Evolutionary conservation across 2,329 filamentous ascomycete genomes (phyloP), one percentile per base, ranked within the genome.

Genomic region (Clarireedia monteithiana): DNA sequence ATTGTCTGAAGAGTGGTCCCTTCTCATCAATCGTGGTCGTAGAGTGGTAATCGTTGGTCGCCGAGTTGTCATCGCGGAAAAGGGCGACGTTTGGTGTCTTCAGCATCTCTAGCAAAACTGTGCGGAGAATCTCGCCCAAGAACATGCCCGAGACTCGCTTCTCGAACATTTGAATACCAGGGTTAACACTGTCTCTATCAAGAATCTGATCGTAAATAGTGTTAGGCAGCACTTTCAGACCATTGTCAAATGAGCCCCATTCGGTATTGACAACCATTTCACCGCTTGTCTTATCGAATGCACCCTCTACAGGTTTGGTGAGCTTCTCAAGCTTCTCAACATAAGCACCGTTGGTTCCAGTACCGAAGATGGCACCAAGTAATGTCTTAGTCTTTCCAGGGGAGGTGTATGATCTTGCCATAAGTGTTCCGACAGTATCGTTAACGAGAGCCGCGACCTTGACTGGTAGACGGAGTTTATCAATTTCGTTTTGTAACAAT

Each of bases 61-160:
- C 84, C 24, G 87, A 86, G 72, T 88, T 84, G 56, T 81, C 79
- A 65, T 91, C 88, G 64, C 79, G 81, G 80, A 96, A 95, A 38
- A 96, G 79, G 2, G 84, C 77, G 6, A 86, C 74, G 1, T 78
- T 70, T 27, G 84, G 77, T 63, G 89, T 80, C 64, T 86, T 80
- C 66, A 91, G 75, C 69, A 96, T 80, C 57, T 83, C 78, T 50
- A 94, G 71, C 23, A 96, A 75, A 15, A 85, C 84, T 46, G 89
- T 79, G 54, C 94, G 87, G 55, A 96, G 79, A 60, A 97, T 91
- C 72, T 99, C 94, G 54, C 94, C 94, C 49, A 99, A 73, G 75
- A 97, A 99, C 92, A 99, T 97, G 70, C 94, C 94, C 0, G 91
- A 96, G 15, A 99, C 87, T 48, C 92, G 88, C 80, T 99, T 99